Conservation (phyloP, 148 eudicot species). For the Rhododendron kiyosumense region DNA sequence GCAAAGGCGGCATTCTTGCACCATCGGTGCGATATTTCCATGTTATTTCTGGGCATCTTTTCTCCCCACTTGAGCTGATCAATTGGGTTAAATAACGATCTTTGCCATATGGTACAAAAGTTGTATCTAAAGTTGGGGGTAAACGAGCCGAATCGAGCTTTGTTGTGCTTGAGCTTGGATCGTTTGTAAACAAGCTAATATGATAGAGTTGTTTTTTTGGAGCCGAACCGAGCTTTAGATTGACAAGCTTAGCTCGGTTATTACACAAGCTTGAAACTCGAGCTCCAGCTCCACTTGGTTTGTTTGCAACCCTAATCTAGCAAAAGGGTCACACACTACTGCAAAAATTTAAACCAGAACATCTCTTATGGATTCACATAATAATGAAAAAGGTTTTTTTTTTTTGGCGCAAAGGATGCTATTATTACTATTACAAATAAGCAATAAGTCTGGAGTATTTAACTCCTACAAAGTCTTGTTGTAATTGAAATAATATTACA, state of each 20-base stretch:
- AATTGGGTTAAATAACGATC: background rate
- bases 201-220: no score
- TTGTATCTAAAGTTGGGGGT: background rate
- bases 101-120: background rate
- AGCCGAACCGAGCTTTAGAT: no score
- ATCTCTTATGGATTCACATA: background rate
- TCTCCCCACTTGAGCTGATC: background rate
- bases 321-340: background rate
- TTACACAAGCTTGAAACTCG: background rate
- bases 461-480: no score
- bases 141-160: no score
- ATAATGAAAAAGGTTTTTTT: background rate
- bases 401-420: no score
- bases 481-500: no score
- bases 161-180: no score
- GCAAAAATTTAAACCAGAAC: background rate
- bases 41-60: background rate
- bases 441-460: no score
- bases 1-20: background rate
- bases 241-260: background rate
- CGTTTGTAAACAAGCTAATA: no score
- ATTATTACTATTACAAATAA: no score
- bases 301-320: no score
- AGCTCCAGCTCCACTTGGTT: background rate
- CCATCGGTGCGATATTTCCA: background rate